Percentiles rank a stretch among this genome's conserved stretches.
phyloP scores from a whole-genome alignment of 768 basidiomycete species.

The Russula lepida region DNA sequence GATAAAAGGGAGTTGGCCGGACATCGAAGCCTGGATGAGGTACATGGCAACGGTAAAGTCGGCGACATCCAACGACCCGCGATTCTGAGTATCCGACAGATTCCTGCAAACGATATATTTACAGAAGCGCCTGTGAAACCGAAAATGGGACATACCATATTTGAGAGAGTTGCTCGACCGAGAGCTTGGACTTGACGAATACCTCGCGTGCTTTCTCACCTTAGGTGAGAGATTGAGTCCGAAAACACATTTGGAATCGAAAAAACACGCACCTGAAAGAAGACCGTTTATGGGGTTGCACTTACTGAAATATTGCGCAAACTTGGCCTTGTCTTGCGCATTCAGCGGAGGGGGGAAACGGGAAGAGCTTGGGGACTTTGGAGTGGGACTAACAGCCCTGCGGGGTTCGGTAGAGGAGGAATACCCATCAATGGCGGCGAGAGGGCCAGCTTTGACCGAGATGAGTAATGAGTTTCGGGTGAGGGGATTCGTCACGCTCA shows the following conservation, averaged over 20 bases:
- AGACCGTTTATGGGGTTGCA: constrained; percentile 69
- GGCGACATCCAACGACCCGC: constrained; percentile 78
- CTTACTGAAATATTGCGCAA: constrained; percentile 65
- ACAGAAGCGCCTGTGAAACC: not conserved
- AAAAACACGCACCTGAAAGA: constrained; percentile 48
- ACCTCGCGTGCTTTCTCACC: constrained; percentile 85
- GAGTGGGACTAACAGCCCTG: constrained; percentile 38
- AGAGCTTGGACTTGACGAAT: constrained; percentile 85
- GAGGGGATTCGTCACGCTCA: constrained; percentile 33
- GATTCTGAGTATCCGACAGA: constrained; percentile 89
- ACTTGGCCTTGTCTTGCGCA: constrained; percentile 77
- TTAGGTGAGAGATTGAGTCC: constrained; percentile 24
- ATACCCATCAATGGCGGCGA: constrained; percentile 71
- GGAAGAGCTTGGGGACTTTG: constrained; percentile 47
- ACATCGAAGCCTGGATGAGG: constrained; percentile 90
- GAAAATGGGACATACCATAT: constrained; percentile 60
- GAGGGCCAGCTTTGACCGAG: constrained; percentile 60
- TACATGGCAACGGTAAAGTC: constrained; percentile 98
- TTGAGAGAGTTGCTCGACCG: constrained; percentile 78
- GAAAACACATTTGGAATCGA: not conserved
- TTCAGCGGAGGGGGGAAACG: constrained; percentile 56
- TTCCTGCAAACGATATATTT: constrained; percentile 46
- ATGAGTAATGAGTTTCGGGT: constrained; percentile 16
- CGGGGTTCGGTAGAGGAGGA: constrained; percentile 45
- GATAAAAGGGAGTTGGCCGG: constrained; percentile 58